These are phyloP conservation scores for Candida broadrunensis DNA, from an alignment of 805 yeast genomes.

Conservation along the genomic window DNA sequence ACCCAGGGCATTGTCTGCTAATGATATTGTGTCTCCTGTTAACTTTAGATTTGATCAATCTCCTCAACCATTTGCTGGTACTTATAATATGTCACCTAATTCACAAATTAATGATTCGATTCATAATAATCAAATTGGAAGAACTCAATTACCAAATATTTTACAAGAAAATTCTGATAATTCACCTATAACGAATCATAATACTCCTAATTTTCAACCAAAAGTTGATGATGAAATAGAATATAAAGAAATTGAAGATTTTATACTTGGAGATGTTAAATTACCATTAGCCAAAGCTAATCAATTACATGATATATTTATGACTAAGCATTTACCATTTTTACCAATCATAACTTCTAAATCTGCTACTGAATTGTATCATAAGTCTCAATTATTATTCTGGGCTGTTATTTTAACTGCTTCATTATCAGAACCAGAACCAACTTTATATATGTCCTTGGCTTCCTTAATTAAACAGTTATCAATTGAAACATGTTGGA, in stretches of 20 bases:
- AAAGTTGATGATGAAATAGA: slow-evolving; percentile 3
- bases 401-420: slow-evolving; percentile 92
- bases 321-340: slow-evolving; percentile 65
- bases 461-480: slow-evolving; percentile 78
- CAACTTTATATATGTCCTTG: slow-evolving; percentile 70
- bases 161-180: slow-evolving; percentile 26
- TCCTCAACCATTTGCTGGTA: slow-evolving; percentile 6
- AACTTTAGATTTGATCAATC: slow-evolving; percentile 6
- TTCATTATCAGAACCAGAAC: slow-evolving; percentile 82
- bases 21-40: slow-evolving; percentile 6
- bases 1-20: slow-evolving; percentile 5
- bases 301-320: slow-evolving; percentile 68
- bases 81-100: background rate
- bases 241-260: slow-evolving; percentile 47
- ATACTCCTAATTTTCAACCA: slow-evolving; percentile 1
- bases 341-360: slow-evolving; percentile 75
- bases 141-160: slow-evolving; percentile 14
- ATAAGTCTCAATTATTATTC: slow-evolving; percentile 79
- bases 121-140: background rate
- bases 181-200: slow-evolving; percentile 20
- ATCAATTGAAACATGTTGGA: slow-evolving; percentile 91
- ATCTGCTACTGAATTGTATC: slow-evolving; percentile 71
- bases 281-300: slow-evolving; percentile 66
- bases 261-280: slow-evolving; percentile 71
- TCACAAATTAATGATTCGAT: slow-evolving; percentile 13